Percentiles rank a stretch among this genome's conserved stretches.
Conservation (phyloP, 1,139 yeast species). For the Blastobotrys ciferrii region DNA sequence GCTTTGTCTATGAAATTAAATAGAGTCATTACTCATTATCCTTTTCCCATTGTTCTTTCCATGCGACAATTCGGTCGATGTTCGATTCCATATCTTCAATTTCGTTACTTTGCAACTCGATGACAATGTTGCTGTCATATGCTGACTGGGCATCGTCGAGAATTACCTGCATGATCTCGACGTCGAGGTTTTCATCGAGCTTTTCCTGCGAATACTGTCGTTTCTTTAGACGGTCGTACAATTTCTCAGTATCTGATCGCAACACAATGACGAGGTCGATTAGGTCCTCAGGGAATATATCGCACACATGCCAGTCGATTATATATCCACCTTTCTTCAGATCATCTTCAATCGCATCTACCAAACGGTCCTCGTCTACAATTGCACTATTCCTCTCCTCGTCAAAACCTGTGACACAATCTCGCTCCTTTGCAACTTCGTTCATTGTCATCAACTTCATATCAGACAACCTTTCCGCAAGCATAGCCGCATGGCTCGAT, state of each 20-base stretch:
- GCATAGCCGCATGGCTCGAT: constrained; percentile 72
- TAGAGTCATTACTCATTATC: constrained; percentile 20
- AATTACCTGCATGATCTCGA: constrained; percentile 94
- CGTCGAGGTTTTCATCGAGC: constrained; percentile 88
- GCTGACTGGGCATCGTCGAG: constrained; percentile 82
- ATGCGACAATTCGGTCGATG: constrained; percentile 66
- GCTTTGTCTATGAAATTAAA: no score
- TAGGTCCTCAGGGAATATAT: constrained; percentile 86
- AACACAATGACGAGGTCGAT: constrained; percentile 90
- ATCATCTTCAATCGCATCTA: constrained; percentile 77
- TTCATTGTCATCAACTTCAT: constrained; percentile 68
- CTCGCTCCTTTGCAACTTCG: constrained; percentile 74
- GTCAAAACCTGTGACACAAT: constrained; percentile 81
- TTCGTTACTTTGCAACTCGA: constrained; percentile 69
- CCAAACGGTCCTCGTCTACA: constrained; percentile 83
- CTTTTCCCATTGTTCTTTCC: constrained; percentile 72
- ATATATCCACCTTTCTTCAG: constrained; percentile 81
- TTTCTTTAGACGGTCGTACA: constrained; percentile 71
- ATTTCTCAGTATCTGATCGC: constrained; percentile 66
- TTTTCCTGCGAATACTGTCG: constrained; percentile 72
- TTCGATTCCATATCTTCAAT: constrained; percentile 78
- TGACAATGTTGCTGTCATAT: constrained; percentile 76
- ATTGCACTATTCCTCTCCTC: constrained; percentile 80
- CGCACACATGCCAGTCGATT: constrained; percentile 97
- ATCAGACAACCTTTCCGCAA: constrained; percentile 51